Evolutionary conservation across 2,329 filamentous ascomycete genomes (phyloP), one percentile per base, ranked within the genome.

Genomic region (Microcyclospora pomicola): DNA sequence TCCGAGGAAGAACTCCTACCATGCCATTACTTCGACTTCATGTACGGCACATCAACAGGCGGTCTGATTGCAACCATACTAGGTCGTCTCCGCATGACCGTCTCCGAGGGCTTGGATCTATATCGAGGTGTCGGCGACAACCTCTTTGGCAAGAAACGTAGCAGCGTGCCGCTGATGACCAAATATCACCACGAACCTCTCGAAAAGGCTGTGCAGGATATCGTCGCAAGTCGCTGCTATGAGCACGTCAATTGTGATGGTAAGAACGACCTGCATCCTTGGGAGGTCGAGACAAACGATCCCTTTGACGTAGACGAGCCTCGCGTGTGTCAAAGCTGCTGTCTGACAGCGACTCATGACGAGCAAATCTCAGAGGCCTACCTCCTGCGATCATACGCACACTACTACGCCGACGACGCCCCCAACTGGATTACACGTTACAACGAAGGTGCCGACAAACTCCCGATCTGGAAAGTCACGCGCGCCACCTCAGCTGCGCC

Each of bases 11-110:
- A 65, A 33, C 56, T 69, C 1, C 50, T 67, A 9, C 67, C 66
- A 40, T 68, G 65, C 41, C 64, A 70, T 43, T 70, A 69, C 49
- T 71, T 71, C 50, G 67, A 71, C 44, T 66, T 67, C 52, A 69
- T 70, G 58, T 69, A 67, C 38, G 67, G 67, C 15, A 70, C 67
- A 5, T 66, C 62, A 30, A 71, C 66, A 0, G 67, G 67, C n/a
- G 67, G 67, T 11, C 52, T 69, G 30, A 69, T 69, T 40, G 64
- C 66, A 2, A 67, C 66, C 2, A 66, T 69, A 56, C 60, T 69
- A 2, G 66, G 63, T 1, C 55, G 66, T 11, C 51, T 69, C 33
- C 65, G 66, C 5, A 69, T 69, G 66, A 64, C 61, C 1, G 61
- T 67, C 3, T 57, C 59, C 1, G 63, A 69, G 45, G 67, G 62